Evolutionary conservation across 495 filamentous ascomycete species (phyloP).

Genomic region (Gamarada debralockiae): DNA sequence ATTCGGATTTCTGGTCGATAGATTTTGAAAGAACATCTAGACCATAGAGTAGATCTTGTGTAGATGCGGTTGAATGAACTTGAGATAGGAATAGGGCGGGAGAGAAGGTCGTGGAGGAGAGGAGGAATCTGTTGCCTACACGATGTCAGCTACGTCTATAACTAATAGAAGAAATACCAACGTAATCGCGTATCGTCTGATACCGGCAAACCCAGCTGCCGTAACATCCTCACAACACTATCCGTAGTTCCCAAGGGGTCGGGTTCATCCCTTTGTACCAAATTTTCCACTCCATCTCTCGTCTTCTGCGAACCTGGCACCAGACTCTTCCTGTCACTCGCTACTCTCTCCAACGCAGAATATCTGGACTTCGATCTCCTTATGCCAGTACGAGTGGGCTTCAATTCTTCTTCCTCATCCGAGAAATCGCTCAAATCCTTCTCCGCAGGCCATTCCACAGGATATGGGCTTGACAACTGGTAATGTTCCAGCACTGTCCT

Average conservation of each 20-base stretch:
- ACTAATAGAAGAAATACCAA: constrained; percentile 36
- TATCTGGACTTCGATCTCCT: constrained; percentile 69
- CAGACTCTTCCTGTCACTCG: constrained; percentile 60
- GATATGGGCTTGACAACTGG: constrained; percentile 74
- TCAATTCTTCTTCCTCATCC: constrained; percentile 55
- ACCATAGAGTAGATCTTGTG: constrained; percentile 70
- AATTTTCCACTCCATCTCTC: constrained; percentile 63
- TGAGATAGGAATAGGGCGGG: constrained; percentile 88
- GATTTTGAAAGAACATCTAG: constrained; percentile 79
- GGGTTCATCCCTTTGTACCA: constrained; percentile 83
- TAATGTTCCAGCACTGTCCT: constrained; percentile 83
- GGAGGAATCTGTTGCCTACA: constrained; percentile 84
- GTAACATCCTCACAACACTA: constrained; percentile 79
- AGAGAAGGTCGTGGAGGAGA: constrained; percentile 93
- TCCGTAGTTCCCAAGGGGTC: constrained; percentile 80
- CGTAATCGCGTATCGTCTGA: constrained; percentile 79
- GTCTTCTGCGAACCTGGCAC: constrained; percentile 67
- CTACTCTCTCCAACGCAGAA: constrained; percentile 72
- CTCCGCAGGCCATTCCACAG: constrained; percentile 81
- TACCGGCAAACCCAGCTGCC: constrained; percentile 70
- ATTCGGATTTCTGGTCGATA: constrained; percentile 96
- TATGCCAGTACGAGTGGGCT: constrained; percentile 23
- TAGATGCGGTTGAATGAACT: constrained; percentile 79
- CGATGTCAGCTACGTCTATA: constrained; percentile 1
- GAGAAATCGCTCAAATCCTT: constrained; percentile 69